phyloP scores from a whole-genome alignment of 805 yeast species.

The Candida pseudoglaebosa region DNA sequence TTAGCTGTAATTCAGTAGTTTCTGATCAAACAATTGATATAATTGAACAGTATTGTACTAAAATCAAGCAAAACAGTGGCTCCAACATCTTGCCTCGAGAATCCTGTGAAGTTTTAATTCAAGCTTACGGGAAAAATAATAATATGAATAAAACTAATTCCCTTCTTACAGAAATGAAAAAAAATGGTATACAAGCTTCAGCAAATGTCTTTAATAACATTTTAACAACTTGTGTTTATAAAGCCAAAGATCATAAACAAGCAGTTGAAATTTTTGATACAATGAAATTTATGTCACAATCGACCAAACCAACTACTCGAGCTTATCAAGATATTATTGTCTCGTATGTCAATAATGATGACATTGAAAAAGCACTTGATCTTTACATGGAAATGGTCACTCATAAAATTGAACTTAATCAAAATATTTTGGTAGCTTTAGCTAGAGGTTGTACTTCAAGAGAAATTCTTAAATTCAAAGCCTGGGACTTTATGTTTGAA shows the following conservation, averaged over 20 bases:
- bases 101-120: constrained; percentile 43
- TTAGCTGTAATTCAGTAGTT: constrained; percentile 21
- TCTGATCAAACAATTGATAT: constrained; percentile 16
- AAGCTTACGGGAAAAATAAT: constrained; percentile 41
- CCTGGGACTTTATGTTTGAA: constrained; percentile 77
- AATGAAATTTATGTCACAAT: constrained; percentile 72
- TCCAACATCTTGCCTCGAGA: constrained; percentile 24
- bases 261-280: constrained; percentile 76
- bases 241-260: constrained; percentile 46
- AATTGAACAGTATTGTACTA: constrained; percentile 30
- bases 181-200: constrained; percentile 37
- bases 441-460: constrained; percentile 67
- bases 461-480: constrained; percentile 44
- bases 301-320: constrained; percentile 61
- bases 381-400: constrained; percentile 64
- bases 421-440: constrained; percentile 45
- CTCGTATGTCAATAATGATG: constrained; percentile 56
- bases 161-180: constrained; percentile 35
- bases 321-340: constrained; percentile 73
- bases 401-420: constrained; percentile 24
- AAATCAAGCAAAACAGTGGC: constrained; percentile 15
- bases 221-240: constrained; percentile 56
- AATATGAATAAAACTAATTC: constrained; percentile 37
- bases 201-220: constrained; percentile 50
- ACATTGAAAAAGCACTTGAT: constrained; percentile 73